phyloP scores from a whole-genome alignment of 345 rosid genomes.

The Cochlearia excelsa region DNA sequence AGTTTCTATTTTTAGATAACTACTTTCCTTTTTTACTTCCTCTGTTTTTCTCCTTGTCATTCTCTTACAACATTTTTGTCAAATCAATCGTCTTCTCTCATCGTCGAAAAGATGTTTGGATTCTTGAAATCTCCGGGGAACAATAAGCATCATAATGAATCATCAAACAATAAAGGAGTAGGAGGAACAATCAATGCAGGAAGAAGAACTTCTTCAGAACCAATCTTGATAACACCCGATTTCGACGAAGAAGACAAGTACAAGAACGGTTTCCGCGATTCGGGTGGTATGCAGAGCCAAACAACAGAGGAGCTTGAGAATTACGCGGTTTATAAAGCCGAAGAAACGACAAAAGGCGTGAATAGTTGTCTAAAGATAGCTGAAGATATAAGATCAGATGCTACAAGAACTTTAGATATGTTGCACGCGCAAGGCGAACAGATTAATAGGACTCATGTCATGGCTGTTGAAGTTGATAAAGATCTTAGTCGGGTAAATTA shows the following conservation, averaged over 20 bases:
- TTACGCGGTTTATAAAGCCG: slow-evolving; percentile 77
- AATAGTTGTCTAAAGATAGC: slow-evolving; percentile 80
- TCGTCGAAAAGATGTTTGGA: slow-evolving; percentile 58
- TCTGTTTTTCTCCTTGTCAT: not conserved
- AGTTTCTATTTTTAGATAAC: slow-evolving; percentile 21
- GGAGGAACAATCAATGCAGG: slow-evolving; percentile 42
- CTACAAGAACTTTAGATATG: slow-evolving; percentile 71
- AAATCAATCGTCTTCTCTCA: not conserved
- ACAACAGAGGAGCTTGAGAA: slow-evolving; percentile 78
- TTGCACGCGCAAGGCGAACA: slow-evolving; percentile 89
- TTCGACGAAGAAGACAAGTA: slow-evolving; percentile 42
- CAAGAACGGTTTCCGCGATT: slow-evolving; percentile 60
- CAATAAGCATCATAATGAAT: slow-evolving; percentile 38
- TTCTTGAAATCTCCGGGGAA: slow-evolving; percentile 50
- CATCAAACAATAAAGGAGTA: slow-evolving; percentile 40
- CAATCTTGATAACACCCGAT: slow-evolving; percentile 43
- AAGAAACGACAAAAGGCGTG: slow-evolving; percentile 75
- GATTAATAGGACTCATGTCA: slow-evolving; percentile 66
- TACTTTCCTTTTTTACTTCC: slow-evolving; percentile 1
- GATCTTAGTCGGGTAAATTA: slow-evolving; percentile 66
- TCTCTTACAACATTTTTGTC: not conserved
- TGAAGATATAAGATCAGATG: slow-evolving; percentile 72
- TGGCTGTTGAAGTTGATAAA: slow-evolving; percentile 74
- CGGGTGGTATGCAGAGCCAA: slow-evolving; percentile 75
- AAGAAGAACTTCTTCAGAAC: slow-evolving; percentile 67